Evolutionary conservation across 2,329 filamentous ascomycete species (phyloP).

Genomic region (Clarireedia paspali): DNA sequence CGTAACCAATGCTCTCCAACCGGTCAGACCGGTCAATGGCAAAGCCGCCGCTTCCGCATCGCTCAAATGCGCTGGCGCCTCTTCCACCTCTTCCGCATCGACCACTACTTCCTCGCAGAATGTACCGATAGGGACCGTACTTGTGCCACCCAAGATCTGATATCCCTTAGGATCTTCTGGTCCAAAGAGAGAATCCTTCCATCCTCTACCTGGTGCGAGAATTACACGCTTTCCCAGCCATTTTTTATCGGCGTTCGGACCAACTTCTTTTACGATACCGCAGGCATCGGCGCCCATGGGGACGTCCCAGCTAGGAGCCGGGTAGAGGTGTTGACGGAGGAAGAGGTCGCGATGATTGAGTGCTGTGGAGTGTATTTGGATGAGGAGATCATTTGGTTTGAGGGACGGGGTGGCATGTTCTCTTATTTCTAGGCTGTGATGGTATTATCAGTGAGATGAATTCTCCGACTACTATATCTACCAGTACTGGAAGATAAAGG

Average conservation of each 20-base stretch:
- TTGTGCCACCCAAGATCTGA: slow-evolving; percentile 63
- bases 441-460: background rate
- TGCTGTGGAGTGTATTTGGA: slow-evolving; percentile 70
- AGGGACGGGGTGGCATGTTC: slow-evolving; percentile 56
- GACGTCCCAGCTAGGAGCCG: slow-evolving; percentile 68
- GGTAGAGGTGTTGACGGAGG: slow-evolving; percentile 87
- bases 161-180: slow-evolving; percentile 61
- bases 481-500: background rate
- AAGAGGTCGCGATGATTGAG: slow-evolving; percentile 96
- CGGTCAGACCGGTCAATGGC: slow-evolving; percentile 66
- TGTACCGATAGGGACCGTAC: slow-evolving; percentile 57
- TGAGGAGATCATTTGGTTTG: slow-evolving; percentile 59
- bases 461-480: too few relatives aligned
- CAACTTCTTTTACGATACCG: slow-evolving; percentile 62
- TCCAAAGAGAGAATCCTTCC: slow-evolving; percentile 62
- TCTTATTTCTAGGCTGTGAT: slow-evolving; percentile 43
- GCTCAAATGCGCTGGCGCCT: slow-evolving; percentile 63
- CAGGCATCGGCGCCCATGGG: slow-evolving; percentile 79
- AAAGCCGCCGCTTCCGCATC: slow-evolving; percentile 73
- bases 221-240: slow-evolving; percentile 63
- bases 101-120: slow-evolving; percentile 67
- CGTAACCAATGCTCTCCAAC: slow-evolving; percentile 75
- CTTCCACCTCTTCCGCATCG: slow-evolving; percentile 65
- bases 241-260: slow-evolving; percentile 43
- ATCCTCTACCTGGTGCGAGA: slow-evolving; percentile 70